Evolutionary conservation across 805 yeast genomes (phyloP).

Genomic region (Suhomyces emberorum): DNA sequence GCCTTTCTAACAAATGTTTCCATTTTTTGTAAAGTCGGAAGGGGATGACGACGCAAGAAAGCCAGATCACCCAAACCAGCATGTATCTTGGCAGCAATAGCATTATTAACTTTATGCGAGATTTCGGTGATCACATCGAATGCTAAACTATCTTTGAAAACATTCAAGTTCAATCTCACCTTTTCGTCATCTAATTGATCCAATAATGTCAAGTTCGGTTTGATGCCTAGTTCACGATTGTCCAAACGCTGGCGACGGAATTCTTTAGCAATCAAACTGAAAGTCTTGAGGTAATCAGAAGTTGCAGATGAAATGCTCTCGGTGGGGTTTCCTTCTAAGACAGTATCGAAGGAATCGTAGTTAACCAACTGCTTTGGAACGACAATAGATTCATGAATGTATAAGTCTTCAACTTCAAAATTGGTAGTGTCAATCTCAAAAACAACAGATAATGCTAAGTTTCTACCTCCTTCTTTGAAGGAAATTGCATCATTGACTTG

Average conservation of each 20-base stretch:
- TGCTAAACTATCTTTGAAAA: slow-evolving; percentile 60
- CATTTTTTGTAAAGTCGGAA: slow-evolving; percentile 78
- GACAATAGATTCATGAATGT: slow-evolving; percentile 70
- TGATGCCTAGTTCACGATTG: slow-evolving; percentile 45
- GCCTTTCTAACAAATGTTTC: slow-evolving; percentile 76
- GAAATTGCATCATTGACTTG: slow-evolving; percentile 58
- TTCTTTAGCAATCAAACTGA: slow-evolving; percentile 62
- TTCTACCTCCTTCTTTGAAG: slow-evolving; percentile 55
- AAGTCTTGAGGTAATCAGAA: slow-evolving; percentile 60
- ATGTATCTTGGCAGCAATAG: slow-evolving; percentile 78
- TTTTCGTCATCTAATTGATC: slow-evolving; percentile 85
- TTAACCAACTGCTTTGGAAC: slow-evolving; percentile 58
- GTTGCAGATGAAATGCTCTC: slow-evolving; percentile 49
- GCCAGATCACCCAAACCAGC: slow-evolving; percentile 77
- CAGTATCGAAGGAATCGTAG: slow-evolving; percentile 54
- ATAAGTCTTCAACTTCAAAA: slow-evolving; percentile 69
- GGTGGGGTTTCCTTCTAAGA: slow-evolving; percentile 33
- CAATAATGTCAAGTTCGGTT: slow-evolving; percentile 59
- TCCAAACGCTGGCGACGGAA: slow-evolving; percentile 66
- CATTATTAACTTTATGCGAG: slow-evolving; percentile 73
- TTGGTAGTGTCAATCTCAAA: slow-evolving; percentile 73
- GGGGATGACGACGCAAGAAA: slow-evolving; percentile 79
- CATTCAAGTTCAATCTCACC: slow-evolving; percentile 66
- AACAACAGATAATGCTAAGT: slow-evolving; percentile 71
- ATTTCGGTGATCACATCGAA: slow-evolving; percentile 68